A percentile compares a stretch with the other conserved stretches of the same genome.
Evolutionary conservation across 331 rosid genomes (phyloP).

Genomic region (Phaseolus coccineus): DNA sequence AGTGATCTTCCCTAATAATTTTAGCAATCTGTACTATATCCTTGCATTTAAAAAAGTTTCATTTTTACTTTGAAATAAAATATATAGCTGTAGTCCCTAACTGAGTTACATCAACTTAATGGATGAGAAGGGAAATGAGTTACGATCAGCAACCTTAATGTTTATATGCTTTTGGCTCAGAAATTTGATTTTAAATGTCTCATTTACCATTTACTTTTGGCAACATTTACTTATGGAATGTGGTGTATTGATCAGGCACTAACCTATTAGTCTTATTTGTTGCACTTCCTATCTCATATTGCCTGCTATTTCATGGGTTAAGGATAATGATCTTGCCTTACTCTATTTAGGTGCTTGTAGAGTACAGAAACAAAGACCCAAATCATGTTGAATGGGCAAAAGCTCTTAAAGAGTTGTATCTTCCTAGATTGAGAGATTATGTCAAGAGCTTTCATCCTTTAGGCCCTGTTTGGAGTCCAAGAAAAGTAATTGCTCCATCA

Average conservation of each 20-base stretch:
- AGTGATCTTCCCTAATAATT: constrained; percentile 31
- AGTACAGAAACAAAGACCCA: constrained; percentile 85
- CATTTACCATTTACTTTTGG: constrained; percentile 9
- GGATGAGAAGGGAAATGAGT: constrained; percentile 30
- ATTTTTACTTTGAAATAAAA: neutral
- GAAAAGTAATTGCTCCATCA: constrained; percentile 68
- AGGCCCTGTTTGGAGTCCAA: constrained; percentile 91
- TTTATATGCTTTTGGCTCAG: constrained; percentile 9
- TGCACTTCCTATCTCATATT: constrained; percentile 23
- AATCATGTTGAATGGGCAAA: constrained; percentile 96
- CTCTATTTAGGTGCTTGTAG: constrained; percentile 79
- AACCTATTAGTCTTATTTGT: constrained; percentile 25
- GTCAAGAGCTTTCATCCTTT: constrained; percentile 83
- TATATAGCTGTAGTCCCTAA: constrained; percentile 14
- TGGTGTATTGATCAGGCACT: constrained; percentile 4
- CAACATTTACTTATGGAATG: constrained; percentile 17
- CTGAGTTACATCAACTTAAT: constrained; percentile 22
- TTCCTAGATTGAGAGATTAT: constrained; percentile 92
- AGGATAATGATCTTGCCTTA: constrained; percentile 32
- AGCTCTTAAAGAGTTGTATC: constrained; percentile 91
- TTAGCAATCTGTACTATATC: constrained; percentile 9
- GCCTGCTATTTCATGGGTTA: constrained; percentile 8
- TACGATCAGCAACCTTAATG: constrained; percentile 19
- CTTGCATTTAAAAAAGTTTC: constrained; percentile 12
- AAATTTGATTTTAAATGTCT: constrained; percentile 28